These are phyloP conservation scores for Botryotinia globosa DNA, from an alignment of 2,329 filamentous ascomycete genomes.

Conservation along the genomic window DNA sequence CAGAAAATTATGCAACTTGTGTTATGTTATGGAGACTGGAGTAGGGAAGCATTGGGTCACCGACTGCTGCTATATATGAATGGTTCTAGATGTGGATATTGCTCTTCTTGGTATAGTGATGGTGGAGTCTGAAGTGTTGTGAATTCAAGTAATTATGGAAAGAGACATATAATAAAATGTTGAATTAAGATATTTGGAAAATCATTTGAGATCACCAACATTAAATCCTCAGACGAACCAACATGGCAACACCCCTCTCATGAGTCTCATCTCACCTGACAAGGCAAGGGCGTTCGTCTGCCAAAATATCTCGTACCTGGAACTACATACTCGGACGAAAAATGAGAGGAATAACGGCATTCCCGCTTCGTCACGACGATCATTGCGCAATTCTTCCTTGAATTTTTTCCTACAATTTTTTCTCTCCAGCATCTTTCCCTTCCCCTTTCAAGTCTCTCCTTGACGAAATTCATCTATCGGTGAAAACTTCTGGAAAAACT, in stretches of 20 bases:
- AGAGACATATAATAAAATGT: background rate
- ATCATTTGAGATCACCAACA: background rate
- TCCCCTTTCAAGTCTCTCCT: background rate
- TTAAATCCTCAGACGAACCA: slow-evolving; percentile 5
- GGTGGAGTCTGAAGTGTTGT: background rate
- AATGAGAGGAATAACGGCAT: background rate
- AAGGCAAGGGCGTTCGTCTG: background rate
- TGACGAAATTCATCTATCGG: background rate
- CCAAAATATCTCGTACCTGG: background rate
- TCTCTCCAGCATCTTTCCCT: background rate
- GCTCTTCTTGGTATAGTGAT: slow-evolving; percentile 6
- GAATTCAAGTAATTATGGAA: background rate
- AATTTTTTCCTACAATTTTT: background rate
- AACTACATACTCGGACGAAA: background rate
- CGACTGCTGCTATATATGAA: background rate
- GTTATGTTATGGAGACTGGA: background rate
- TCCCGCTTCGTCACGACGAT: background rate
- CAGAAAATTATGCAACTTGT: background rate
- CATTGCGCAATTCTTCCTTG: slow-evolving; percentile 18
- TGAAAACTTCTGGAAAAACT: background rate
- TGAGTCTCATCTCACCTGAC: background rate
- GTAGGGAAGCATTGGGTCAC: slow-evolving; percentile 1
- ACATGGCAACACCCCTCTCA: slow-evolving; percentile 6
- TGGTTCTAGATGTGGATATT: background rate
- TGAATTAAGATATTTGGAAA: background rate